A percentile compares a stretch with the other conserved stretches of the same genome.
Evolutionary conservation across 2,329 filamentous ascomycete genomes (phyloP).

Genomic region (Colletotrichum lentis): DNA sequence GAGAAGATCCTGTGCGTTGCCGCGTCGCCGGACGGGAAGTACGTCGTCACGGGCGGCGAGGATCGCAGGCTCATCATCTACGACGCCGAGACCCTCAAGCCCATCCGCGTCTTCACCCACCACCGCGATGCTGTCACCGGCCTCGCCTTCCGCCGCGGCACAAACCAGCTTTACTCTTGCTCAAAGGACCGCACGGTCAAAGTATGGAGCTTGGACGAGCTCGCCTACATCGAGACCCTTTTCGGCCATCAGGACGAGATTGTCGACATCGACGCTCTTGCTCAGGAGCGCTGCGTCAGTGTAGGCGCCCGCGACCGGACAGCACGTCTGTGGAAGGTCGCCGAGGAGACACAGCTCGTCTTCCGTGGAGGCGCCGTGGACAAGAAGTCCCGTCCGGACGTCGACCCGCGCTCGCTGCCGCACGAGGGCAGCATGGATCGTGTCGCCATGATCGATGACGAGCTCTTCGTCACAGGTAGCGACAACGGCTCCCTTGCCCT

Average conservation of each 20-base stretch:
- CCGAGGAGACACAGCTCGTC: slow-evolving; percentile 93
- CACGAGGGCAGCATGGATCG: slow-evolving; percentile 89
- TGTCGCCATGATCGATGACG: slow-evolving; percentile 87
- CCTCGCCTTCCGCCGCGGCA: slow-evolving; percentile 84
- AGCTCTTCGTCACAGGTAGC: slow-evolving; percentile 89
- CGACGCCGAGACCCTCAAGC: slow-evolving; percentile 80
- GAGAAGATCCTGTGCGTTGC: slow-evolving; percentile 83
- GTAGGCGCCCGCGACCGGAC: slow-evolving; percentile 92
- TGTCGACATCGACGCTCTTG: slow-evolving; percentile 81
- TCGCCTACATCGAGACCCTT: slow-evolving; percentile 93
- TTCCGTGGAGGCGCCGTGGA: slow-evolving; percentile 78
- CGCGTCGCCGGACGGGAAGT: slow-evolving; percentile 88
- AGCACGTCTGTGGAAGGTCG: slow-evolving; percentile 93
- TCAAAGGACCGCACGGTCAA: slow-evolving; percentile 94
- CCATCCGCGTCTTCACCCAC: slow-evolving; percentile 85
- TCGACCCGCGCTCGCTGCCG: slow-evolving; percentile 63
- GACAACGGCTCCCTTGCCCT: slow-evolving; percentile 88
- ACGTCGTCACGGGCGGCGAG: slow-evolving; percentile 86
- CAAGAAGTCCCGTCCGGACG: slow-evolving; percentile 54
- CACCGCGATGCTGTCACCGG: slow-evolving; percentile 89
- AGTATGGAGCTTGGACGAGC: slow-evolving; percentile 89
- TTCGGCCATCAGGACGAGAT: slow-evolving; percentile 96
- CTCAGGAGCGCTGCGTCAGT: slow-evolving; percentile 87
- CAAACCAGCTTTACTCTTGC: slow-evolving; percentile 91
- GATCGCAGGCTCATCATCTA: slow-evolving; percentile 89